A percentile compares a stretch with the other conserved stretches of the same genome.
Evolutionary conservation across 257 asterid genomes (phyloP).

Genomic region (Solanum pimpinellifolium): DNA sequence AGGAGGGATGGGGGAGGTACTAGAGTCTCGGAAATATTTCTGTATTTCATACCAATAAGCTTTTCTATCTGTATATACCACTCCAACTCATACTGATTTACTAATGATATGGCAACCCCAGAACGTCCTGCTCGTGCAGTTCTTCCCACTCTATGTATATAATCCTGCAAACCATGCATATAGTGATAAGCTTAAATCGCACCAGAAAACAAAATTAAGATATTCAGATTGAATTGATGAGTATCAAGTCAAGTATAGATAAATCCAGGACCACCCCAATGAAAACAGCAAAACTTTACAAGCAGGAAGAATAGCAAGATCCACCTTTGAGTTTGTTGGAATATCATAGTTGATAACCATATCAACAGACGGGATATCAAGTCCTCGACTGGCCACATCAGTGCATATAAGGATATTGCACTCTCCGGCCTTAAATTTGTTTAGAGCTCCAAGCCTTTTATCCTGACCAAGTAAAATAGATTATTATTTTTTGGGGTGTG

Average conservation of each 20-base stretch:
- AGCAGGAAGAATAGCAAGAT: background rate
- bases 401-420: conserved; percentile 81
- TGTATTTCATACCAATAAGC: conserved; percentile 47
- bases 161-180: conserved; percentile 47
- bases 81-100: conserved; percentile 84
- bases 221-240: background rate
- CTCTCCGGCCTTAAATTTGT: conserved; percentile 79
- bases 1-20: too few relatives aligned
- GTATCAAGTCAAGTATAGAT: background rate
- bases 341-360: conserved; percentile 87
- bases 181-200: background rate
- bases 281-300: background rate
- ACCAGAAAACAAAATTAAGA: background rate
- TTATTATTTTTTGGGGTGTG: background rate
- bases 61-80: conserved; percentile 82
- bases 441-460: conserved; percentile 80
- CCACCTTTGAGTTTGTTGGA: conserved; percentile 86
- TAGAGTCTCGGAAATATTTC: background rate
- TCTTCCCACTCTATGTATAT: conserved; percentile 96
- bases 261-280: background rate
- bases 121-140: conserved; percentile 98
- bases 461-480: conserved; percentile 26
- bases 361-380: conserved; percentile 88
- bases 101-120: conserved; percentile 72
- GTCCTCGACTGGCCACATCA: conserved; percentile 95